A percentile compares a stretch with the other conserved stretches of the same genome.
phyloP scores from a whole-genome alignment of 768 basidiomycete species.

The Naganishia randhawae region DNA sequence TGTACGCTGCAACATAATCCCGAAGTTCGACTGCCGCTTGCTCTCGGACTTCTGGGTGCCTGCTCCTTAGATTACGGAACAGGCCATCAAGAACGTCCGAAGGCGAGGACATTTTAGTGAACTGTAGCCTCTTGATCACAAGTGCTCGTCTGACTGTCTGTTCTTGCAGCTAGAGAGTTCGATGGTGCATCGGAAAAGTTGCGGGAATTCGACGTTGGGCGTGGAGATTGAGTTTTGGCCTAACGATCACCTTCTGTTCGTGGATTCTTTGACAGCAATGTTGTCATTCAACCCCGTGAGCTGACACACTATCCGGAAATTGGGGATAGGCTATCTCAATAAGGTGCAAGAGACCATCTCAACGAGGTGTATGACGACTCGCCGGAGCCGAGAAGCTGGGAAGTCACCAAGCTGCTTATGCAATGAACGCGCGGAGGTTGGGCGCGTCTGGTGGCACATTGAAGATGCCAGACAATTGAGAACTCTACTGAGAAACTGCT shows the following conservation, averaged over 20 bases:
- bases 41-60: conserved; percentile 36
- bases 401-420: too few species aligned
- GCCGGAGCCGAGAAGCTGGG: too few species aligned
- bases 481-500: too few species aligned
- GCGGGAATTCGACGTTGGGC: neutral
- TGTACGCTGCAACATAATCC: conserved; percentile 35
- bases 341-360: too few species aligned
- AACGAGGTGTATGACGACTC: too few species aligned
- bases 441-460: too few species aligned
- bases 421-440: too few species aligned
- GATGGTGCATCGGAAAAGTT: neutral
- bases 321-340: too few species aligned
- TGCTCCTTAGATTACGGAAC: conserved; percentile 17
- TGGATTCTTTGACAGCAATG: neutral
- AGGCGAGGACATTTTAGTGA: conserved; percentile 44
- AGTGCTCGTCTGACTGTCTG: neutral
- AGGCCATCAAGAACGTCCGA: conserved; percentile 67
- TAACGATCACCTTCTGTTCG: neutral
- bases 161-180: neutral
- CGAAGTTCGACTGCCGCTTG: conserved; percentile 36
- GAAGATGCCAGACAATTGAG: neutral
- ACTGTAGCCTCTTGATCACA: neutral
- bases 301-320: too few species aligned
- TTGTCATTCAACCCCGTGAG: neutral
- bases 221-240: neutral